Evolutionary conservation across 805 yeast genomes (phyloP).

Genomic region (Candida wancherniae): DNA sequence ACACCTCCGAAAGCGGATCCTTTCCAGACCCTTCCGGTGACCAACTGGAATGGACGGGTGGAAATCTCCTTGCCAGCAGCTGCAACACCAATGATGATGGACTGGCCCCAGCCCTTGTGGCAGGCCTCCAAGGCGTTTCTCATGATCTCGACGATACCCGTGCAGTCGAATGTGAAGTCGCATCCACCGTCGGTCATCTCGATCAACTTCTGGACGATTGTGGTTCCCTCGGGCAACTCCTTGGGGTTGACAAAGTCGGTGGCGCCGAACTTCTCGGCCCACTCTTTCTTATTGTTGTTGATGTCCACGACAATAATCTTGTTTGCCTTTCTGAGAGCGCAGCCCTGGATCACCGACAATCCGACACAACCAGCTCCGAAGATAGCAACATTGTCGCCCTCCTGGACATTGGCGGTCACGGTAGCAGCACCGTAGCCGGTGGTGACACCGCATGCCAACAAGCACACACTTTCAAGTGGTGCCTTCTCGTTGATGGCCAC

Average conservation of each 20-base stretch:
- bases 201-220: conserved; percentile 75
- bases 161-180: conserved; percentile 95
- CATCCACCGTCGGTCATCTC: conserved; percentile 96
- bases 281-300: conserved; percentile 75
- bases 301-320: conserved; percentile 83
- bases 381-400: conserved; percentile 91
- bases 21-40: conserved; percentile 97
- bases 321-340: conserved; percentile 73
- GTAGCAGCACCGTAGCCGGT: conserved; percentile 98
- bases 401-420: conserved; percentile 84
- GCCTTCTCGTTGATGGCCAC: conserved; percentile 87
- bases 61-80: conserved; percentile 96
- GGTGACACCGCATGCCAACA: conserved; percentile 97
- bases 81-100: conserved; percentile 95
- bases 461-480: conserved; percentile 78
- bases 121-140: conserved; percentile 94
- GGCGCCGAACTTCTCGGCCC: conserved; percentile 90
- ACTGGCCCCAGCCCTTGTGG: conserved; percentile 99
- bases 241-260: conserved; percentile 90
- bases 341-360: conserved; percentile 93
- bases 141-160: conserved; percentile 95
- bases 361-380: conserved; percentile 99
- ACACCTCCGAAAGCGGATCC: conserved; percentile 99
- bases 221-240: conserved; percentile 64
- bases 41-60: conserved; percentile 97